These are phyloP conservation scores for Przewalskia tangutica DNA, from an alignment of 257 asterid genomes.

Conservation along the genomic window DNA sequence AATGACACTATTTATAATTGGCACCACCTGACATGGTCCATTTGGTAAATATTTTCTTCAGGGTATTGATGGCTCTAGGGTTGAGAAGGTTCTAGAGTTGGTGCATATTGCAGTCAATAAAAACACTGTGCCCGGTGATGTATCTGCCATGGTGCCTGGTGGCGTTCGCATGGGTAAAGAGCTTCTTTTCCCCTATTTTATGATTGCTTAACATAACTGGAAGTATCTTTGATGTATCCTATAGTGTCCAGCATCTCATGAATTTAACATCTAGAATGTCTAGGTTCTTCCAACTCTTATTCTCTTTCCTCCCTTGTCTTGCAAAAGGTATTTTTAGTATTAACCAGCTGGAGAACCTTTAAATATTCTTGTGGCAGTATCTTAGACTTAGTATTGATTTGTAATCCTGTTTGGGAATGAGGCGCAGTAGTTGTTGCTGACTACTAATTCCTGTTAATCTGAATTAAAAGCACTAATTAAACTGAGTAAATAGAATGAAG, in stretches of 20 bases:
- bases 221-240: background rate
- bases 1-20: background rate
- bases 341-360: background rate
- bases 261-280: background rate
- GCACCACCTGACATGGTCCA: background rate
- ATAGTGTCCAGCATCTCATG: background rate
- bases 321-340: background rate
- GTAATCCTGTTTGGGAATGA: too few species aligned
- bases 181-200: background rate
- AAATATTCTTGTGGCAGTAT: background rate
- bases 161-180: slow-evolving; percentile 92
- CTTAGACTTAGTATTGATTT: background rate
- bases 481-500: background rate
- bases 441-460: background rate
- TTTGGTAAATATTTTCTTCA: slow-evolving; percentile 16
- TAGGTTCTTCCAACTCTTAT: background rate
- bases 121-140: slow-evolving; percentile 97
- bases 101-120: slow-evolving; percentile 97
- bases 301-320: background rate
- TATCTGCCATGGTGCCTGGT: slow-evolving; percentile 98
- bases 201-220: background rate
- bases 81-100: slow-evolving; percentile 81
- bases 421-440: background rate
- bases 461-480: background rate
- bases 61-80: slow-evolving; percentile 99